These are phyloP conservation scores for Breviolum minutum DNA, from an alignment of 73 alveolate species.

Conservation along the genomic window DNA sequence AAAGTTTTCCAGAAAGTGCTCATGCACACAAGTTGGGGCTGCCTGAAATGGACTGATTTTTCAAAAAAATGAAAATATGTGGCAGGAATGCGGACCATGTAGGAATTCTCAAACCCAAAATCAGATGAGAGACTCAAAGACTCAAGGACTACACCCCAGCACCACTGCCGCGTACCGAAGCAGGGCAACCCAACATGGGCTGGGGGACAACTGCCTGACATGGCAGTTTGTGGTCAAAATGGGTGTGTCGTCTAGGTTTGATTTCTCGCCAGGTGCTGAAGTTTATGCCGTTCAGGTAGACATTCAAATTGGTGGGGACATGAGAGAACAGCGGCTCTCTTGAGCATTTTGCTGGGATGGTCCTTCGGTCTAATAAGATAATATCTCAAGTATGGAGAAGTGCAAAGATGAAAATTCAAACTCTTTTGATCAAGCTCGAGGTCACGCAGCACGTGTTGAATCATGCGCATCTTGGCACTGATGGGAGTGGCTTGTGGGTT, in stretches of 20 bases:
- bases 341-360: too few species aligned
- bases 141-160: slow-evolving; percentile 31
- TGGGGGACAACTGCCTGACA: background rate
- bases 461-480: background rate
- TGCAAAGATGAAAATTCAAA: background rate
- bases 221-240: background rate
- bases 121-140: background rate
- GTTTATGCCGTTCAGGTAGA: too few species aligned
- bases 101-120: too few species aligned
- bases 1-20: too few species aligned
- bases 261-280: too few species aligned
- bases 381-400: background rate
- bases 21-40: too few species aligned
- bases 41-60: too few species aligned
- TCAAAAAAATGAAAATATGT: too few species aligned
- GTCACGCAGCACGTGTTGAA: slow-evolving; percentile 34
- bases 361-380: too few species aligned
- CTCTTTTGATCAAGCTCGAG: background rate
- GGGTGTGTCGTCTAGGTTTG: background rate
- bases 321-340: too few species aligned
- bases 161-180: slow-evolving; percentile 46
- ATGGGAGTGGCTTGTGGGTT: background rate
- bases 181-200: background rate
- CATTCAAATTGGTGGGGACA: too few species aligned
- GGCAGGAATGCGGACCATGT: too few species aligned